Evolutionary conservation across 805 yeast species (phyloP).

Genomic region (Ogataea pignaliae): DNA sequence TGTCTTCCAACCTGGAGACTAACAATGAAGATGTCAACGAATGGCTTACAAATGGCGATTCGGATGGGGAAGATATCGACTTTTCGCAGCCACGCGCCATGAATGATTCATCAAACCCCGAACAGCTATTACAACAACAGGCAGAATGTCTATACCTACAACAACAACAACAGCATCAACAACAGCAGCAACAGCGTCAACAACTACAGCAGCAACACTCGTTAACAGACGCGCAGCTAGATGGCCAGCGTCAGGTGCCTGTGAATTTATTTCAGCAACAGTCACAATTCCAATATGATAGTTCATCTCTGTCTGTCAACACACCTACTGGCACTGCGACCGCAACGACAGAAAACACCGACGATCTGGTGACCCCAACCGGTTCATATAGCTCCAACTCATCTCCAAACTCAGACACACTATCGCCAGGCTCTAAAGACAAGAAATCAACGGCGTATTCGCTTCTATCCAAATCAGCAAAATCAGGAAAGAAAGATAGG

Average conservation of each 20-base stretch:
- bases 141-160: background rate
- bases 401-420: conserved; percentile 5
- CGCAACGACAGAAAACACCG: background rate
- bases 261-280: too few species aligned
- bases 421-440: conserved; percentile 5
- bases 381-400: conserved; percentile 10
- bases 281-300: too few species aligned
- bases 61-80: conserved; percentile 2
- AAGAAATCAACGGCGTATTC: background rate
- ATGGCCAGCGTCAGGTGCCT: too few species aligned
- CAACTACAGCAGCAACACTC: conserved; percentile 1
- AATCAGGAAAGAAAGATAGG: conserved; percentile 46
- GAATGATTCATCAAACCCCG: background rate
- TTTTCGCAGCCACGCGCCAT: background rate
- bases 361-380: conserved; percentile 7
- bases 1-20: too few species aligned
- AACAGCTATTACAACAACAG: background rate
- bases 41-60: conserved; percentile 1
- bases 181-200: conserved; percentile 1
- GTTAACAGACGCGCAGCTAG: background rate
- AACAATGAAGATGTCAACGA: background rate
- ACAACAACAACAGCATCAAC: conserved; percentile 1
- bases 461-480: conserved; percentile 23
- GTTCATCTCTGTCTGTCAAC: too few species aligned
- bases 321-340: background rate